Conservation (phyloP, 257 asterid species). For the Handroanthus guayacan region DNA sequence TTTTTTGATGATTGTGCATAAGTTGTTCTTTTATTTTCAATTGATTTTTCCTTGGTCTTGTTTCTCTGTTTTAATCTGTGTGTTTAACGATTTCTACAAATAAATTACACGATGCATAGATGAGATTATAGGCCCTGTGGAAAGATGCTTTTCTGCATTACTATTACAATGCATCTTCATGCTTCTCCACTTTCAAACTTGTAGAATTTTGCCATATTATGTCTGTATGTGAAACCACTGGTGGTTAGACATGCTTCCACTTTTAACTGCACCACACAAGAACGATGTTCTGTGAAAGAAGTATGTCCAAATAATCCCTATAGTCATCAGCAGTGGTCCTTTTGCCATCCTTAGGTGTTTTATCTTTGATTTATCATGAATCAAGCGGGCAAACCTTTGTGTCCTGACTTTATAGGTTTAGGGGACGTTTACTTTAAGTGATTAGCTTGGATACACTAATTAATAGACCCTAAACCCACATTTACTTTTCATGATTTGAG, state of each 20-base stretch:
- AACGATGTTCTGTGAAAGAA: background rate
- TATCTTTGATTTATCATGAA: too few relatives aligned
- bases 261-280: background rate
- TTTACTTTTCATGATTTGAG: too few relatives aligned
- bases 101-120: background rate
- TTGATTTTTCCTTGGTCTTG: background rate
- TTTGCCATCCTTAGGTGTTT: too few relatives aligned
- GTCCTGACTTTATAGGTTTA: too few relatives aligned
- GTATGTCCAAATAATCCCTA: background rate
- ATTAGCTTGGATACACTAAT: too few relatives aligned
- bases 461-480: too few relatives aligned
- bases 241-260: background rate
- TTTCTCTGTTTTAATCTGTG: background rate
- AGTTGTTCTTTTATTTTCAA: background rate
- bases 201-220: background rate
- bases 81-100: background rate
- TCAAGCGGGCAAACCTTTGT: too few relatives aligned
- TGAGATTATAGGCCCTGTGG: slow-evolving; percentile 14
- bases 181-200: slow-evolving; percentile 13
- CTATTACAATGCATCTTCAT: background rate
- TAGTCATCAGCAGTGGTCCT: background rate
- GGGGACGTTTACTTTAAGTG: too few relatives aligned
- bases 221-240: background rate
- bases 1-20: background rate
- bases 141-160: slow-evolving; percentile 3